These are phyloP conservation scores for Atkinsonella hypoxylon DNA, from an alignment of 2,329 filamentous ascomycete genomes.

Conservation along the genomic window DNA sequence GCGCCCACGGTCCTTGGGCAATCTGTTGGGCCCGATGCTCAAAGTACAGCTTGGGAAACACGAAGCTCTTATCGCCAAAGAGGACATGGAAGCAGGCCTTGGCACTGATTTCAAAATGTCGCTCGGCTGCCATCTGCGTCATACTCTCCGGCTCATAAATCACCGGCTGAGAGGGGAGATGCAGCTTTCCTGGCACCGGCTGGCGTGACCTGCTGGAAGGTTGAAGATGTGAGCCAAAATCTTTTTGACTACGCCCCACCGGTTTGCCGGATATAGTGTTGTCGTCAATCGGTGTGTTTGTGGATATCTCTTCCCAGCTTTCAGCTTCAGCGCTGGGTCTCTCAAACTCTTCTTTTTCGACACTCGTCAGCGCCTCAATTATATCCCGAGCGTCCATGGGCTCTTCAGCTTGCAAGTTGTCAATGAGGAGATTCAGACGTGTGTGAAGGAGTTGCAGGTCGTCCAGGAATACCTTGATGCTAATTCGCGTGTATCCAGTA, in stretches of 20 bases:
- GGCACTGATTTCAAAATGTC: constrained; percentile 79
- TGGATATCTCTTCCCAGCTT: constrained; percentile 79
- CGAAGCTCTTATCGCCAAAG: constrained; percentile 90
- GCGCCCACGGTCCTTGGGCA: constrained; percentile 74
- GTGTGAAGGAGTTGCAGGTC: constrained; percentile 71
- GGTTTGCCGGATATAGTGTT: constrained; percentile 32
- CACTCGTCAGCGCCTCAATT: constrained; percentile 58
- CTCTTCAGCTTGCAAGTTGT: constrained; percentile 63
- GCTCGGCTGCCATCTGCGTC: constrained; percentile 61
- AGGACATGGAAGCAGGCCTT: constrained; percentile 94
- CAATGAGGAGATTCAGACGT: constrained; percentile 74
- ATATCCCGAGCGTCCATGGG: constrained; percentile 57
- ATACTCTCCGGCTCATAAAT: constrained; percentile 76
- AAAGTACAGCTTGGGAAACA: constrained; percentile 85
- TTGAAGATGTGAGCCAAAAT: constrained; percentile 24
- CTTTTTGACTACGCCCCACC: constrained; percentile 17
- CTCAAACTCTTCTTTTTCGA: constrained; percentile 53
- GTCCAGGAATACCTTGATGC: constrained; percentile 87
- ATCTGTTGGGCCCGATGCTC: constrained; percentile 70
- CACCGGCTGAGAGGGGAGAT: constrained; percentile 69
- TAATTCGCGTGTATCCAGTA: constrained; percentile 59
- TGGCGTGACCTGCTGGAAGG: constrained; percentile 20
- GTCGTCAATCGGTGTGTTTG: constrained; percentile 45
- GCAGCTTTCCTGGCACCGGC: constrained; percentile 54
- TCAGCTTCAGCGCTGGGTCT: constrained; percentile 61